Percentiles rank a stretch among this genome's conserved stretches.
phyloP scores from a whole-genome alignment of 805 yeast species.

The Maudiozyma serrabonitensis region DNA sequence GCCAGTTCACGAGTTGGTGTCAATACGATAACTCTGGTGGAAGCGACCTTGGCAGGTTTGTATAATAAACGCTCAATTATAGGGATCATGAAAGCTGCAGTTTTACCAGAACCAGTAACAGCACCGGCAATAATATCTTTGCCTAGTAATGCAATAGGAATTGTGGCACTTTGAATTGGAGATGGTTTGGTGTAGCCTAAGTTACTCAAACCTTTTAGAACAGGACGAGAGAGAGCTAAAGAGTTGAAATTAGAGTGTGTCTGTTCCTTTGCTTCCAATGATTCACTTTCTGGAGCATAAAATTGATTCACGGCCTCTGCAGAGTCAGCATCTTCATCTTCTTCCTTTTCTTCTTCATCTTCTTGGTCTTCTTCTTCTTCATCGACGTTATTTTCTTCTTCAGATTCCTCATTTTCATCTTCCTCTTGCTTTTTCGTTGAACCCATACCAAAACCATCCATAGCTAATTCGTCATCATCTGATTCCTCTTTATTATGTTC shows the following conservation, averaged over 20 bases:
- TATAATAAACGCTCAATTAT: slow-evolving; percentile 84
- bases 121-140: slow-evolving; percentile 99
- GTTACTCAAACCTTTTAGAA: slow-evolving; percentile 69
- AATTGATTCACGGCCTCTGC: slow-evolving; percentile 77
- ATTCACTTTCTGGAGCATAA: slow-evolving; percentile 51
- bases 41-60: slow-evolving; percentile 76
- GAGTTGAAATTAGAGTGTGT: slow-evolving; percentile 62
- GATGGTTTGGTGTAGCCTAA: slow-evolving; percentile 85
- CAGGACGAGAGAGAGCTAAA: slow-evolving; percentile 79
- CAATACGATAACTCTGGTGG: slow-evolving; percentile 83
- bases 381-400: slow-evolving; percentile 7
- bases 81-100: slow-evolving; percentile 97
- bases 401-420: slow-evolving; percentile 25
- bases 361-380: slow-evolving; percentile 8
- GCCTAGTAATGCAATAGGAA: slow-evolving; percentile 88
- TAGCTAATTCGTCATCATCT: slow-evolving; percentile 29
- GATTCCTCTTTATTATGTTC: slow-evolving; percentile 35
- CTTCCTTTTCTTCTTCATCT: slow-evolving; percentile 21
- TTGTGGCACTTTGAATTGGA: slow-evolving; percentile 87
- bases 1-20: slow-evolving; percentile 98
- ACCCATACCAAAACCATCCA: slow-evolving; percentile 34
- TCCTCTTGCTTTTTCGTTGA: slow-evolving; percentile 18
- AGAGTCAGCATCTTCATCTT: slow-evolving; percentile 32
- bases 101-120: slow-evolving; percentile 98
- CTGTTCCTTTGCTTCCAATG: slow-evolving; percentile 41